Percentiles rank a stretch among this genome's conserved stretches.
These are phyloP conservation scores for Fagus crenata DNA, from an alignment of 306 rosid genomes.

Conservation along the genomic window DNA sequence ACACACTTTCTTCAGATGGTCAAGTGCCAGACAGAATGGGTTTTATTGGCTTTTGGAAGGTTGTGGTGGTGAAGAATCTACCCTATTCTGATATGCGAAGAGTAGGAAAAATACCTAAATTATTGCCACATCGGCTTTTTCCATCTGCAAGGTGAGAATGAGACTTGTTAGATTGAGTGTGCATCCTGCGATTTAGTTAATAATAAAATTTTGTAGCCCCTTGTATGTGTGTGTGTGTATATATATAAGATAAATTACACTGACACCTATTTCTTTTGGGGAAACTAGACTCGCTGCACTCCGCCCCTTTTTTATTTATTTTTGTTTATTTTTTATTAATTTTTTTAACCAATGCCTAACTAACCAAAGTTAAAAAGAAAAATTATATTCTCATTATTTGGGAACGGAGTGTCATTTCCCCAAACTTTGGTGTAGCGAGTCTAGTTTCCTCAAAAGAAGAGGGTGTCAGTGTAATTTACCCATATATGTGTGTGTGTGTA, in stretches of 20 bases:
- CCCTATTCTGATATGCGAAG: constrained; percentile 90
- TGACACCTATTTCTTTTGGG: too few species aligned
- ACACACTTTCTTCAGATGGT: constrained; percentile 72
- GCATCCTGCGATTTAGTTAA: neutral
- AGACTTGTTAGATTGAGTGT: constrained; percentile 5
- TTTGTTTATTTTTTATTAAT: too few species aligned
- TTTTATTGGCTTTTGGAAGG: constrained; percentile 90
- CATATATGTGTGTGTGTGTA: neutral
- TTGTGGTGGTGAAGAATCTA: constrained; percentile 78
- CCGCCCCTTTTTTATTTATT: too few species aligned
- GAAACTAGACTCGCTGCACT: too few species aligned
- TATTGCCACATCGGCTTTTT: constrained; percentile 91
- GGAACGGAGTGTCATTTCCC: too few species aligned
- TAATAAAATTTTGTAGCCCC: neutral
- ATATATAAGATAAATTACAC: neutral
- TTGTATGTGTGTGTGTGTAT: constrained; percentile 12
- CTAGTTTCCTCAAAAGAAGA: too few species aligned
- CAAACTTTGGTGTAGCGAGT: too few species aligned
- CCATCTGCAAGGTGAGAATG: constrained; percentile 87
- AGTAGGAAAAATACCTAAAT: constrained; percentile 94
- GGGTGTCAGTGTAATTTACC: neutral
- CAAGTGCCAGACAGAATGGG: constrained; percentile 77
- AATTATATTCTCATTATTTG: too few species aligned
- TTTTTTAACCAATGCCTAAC: too few species aligned
- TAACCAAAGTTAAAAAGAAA: too few species aligned